Conservation (phyloP, 495 filamentous ascomycete genomes). For the Podospora comata region DNA sequence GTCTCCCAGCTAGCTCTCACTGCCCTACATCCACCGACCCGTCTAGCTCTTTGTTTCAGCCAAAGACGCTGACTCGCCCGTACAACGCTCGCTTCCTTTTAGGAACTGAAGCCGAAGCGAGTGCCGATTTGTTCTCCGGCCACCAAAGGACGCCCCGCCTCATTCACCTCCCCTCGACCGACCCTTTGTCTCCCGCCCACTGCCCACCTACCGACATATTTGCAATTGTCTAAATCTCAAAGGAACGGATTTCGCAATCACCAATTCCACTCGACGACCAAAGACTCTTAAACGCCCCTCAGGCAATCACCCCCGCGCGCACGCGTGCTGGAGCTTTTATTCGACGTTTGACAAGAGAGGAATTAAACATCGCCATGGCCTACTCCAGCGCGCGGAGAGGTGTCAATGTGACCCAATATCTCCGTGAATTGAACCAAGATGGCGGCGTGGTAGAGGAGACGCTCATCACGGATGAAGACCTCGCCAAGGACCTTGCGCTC, state of each 20-base stretch:
- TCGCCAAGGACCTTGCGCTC: constrained; percentile 68
- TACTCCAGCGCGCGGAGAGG: constrained; percentile 65
- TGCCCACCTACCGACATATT: background rate
- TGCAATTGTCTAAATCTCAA: background rate
- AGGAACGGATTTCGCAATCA: background rate
- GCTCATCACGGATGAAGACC: constrained; percentile 55
- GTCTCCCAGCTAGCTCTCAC: background rate
- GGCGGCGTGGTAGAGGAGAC: constrained; percentile 60
- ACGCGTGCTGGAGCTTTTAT: background rate
- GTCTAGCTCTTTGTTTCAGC: constrained; percentile 9
- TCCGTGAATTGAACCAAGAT: constrained; percentile 81
- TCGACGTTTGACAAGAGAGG: constrained; percentile 1
- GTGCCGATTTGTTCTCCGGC: constrained; percentile 9
- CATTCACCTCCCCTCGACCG: background rate
- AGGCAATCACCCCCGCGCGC: background rate
- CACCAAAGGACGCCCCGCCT: background rate
- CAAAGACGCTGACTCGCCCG: constrained; percentile 15
- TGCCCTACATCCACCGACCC: background rate
- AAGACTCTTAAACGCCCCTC: constrained; percentile 2
- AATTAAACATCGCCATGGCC: constrained; percentile 50
- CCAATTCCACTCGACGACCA: background rate
- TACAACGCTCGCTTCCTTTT: constrained; percentile 5
- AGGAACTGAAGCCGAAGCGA: constrained; percentile 10
- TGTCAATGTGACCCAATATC: constrained; percentile 82
- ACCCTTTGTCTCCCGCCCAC: constrained; percentile 3